Base-by-base conservation (phyloP, 2,329 filamentous ascomycete species). In the Aspergillus sp. region DNA sequence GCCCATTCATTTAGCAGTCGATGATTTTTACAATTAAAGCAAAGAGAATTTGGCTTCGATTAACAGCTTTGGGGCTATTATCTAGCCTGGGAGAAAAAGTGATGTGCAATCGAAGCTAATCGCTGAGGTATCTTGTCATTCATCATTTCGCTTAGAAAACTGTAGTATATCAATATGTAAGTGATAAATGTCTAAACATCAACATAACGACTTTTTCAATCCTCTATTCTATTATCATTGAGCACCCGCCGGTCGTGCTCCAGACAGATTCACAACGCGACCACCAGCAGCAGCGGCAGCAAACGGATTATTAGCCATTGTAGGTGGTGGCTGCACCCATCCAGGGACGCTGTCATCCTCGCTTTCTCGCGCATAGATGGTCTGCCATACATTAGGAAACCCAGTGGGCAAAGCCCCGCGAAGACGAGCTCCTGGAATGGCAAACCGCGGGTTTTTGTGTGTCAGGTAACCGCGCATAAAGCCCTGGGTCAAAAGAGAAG, bases 381-480 rank as follows among this genome's bases (percentile, higher is more conserved):
- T 83, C 44, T 81, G 74, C 76, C 84, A 89, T 1, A 88, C 81
- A 35, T 71, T 72, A 1, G 90, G 90, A 71, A 91, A 96, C 2
- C 70, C 70, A 2, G 68, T 71, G 0, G 66, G 62, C 27, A 70
- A 45, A 4, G 71, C 67, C 6, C 67, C 67, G 5, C 64, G 62
- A 26, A 61, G 40, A 34, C 64, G 61, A 26, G 86, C 82, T 3
- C 90, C 90, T 41, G 86, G 81, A 35, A 96, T 87, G 9, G 89
- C 90, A 58, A 96, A 90, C 39, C 86, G 83, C 35, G 78, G 78
- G 58, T 83, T 82, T 27, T 78, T 78, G 57, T 94, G 88, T 11
- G 86, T 87, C 27, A 96, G 78, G 59, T 90, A 96, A 2, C 90
- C 91, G 53, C 85, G 82, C 61, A 96, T 74, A 26, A 95, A 72